Evolutionary conservation across 768 basidiomycete species (phyloP).

Genomic region (Boletus rubropictus): DNA sequence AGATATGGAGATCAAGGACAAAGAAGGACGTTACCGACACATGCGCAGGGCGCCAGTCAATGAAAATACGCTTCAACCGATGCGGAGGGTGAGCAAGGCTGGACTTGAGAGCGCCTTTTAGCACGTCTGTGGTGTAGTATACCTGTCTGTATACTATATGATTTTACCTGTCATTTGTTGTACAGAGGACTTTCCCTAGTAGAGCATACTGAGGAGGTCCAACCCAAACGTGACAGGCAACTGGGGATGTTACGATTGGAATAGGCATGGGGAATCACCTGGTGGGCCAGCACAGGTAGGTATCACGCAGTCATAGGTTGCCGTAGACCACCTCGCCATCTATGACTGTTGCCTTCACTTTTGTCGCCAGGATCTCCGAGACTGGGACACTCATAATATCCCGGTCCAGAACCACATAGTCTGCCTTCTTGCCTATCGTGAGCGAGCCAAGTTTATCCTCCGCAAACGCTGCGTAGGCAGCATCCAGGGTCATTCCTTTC

Average conservation of each 20-base stretch:
- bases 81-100: constrained; percentile 88
- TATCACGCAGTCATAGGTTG: constrained; percentile 19
- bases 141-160: constrained; percentile 12
- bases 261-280: neutral
- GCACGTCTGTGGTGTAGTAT: constrained; percentile 10
- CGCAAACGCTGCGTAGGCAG: constrained; percentile 82
- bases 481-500: constrained; percentile 85
- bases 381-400: constrained; percentile 68
- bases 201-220: neutral
- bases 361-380: constrained; percentile 57
- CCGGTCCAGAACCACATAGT: constrained; percentile 77
- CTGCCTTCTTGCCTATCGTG: constrained; percentile 72
- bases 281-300: neutral
- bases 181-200: neutral
- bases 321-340: constrained; percentile 71
- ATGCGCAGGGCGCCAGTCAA: constrained; percentile 83
- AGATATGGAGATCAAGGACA: constrained; percentile 87
- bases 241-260: neutral
- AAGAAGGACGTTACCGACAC: constrained; percentile 80
- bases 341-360: constrained; percentile 67
- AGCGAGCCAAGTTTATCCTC: constrained; percentile 72
- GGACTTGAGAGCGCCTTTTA: constrained; percentile 70
- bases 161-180: neutral
- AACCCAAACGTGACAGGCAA: neutral
- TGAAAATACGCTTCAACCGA: constrained; percentile 81